Base-by-base conservation (phyloP, 306 rosid species). In the Biancaea sappan region DNA sequence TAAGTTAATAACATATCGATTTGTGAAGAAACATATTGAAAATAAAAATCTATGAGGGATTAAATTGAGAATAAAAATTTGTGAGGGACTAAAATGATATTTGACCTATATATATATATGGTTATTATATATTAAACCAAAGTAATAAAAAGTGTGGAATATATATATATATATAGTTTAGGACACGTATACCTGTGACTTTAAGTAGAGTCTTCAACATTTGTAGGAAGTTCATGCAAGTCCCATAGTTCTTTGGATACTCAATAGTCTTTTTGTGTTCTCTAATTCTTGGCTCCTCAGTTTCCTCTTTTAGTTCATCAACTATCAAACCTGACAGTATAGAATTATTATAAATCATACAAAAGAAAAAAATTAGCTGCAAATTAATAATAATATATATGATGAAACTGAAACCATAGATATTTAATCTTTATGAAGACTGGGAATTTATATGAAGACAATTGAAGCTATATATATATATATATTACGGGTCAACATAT, bases 171-270 rank as follows among this genome's bases (percentile, higher is more conserved):
- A 19, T 50, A 18, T 18, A 41, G 16, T 35, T 59, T 21, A 15
- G 24, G 56, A 35, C 24, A 81, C 83, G 28, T 63, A 71, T 22
- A 81, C 85, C 65, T 57, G 66, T 22, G 57, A 34, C 56, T 79
- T 65, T 70, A 64, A 74, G 4, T n/a, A 40, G 18, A 2, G 16
- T 29, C 66, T 70, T 85, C 41, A 60, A 71, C 32, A 26, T 47
- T 16, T 21, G 22, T 46, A 84, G 6, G 61, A 77, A 29, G 73
- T 18, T 9, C 38, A 62, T 14, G 79, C 85, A 81, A 43, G 85
- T 74, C 18, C 3, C 73, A 52, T 84, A 81, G 81, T 84, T 84
- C 51, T 35, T 29, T 35, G 88, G 85, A 63, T 34, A 71, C 38
- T 52, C 51, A 19, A 64, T 2, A 25, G 9, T 57, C 31, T 67